Conservation (phyloP, 371 early-diverging fungal genomes). For the Mucor indicus region DNA sequence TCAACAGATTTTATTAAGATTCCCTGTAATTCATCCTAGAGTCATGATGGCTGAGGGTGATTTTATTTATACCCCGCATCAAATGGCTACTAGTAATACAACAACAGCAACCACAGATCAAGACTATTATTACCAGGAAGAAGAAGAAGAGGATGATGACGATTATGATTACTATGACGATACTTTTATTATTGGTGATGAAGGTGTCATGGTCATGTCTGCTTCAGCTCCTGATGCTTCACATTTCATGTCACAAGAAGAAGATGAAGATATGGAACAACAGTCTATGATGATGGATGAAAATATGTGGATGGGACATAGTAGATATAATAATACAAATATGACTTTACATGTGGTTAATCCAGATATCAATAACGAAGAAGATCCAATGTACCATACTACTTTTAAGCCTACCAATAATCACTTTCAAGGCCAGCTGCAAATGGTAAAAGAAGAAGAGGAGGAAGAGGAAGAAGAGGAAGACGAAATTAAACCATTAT, state of each 20-base stretch:
- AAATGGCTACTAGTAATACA: constrained; percentile 48
- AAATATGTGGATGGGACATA: constrained; percentile 42
- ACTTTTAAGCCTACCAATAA: background rate
- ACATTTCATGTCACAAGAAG: constrained; percentile 7
- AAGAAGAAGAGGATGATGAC: constrained; percentile 18
- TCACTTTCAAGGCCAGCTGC: constrained; percentile 9
- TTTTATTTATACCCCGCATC: constrained; percentile 48
- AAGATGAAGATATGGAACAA: constrained; percentile 1
- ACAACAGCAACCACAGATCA: constrained; percentile 3
- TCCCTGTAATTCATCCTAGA: constrained; percentile 32
- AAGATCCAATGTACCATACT: constrained; percentile 13
- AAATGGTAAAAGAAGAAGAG: constrained; percentile 22
- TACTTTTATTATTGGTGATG: constrained; percentile 26
- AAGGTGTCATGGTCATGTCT: constrained; percentile 26
- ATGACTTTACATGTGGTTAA: constrained; percentile 24
- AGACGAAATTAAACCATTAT: constrained; percentile 11
- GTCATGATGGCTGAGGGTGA: constrained; percentile 44
- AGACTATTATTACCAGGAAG: constrained; percentile 14
- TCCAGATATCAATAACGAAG: constrained; percentile 1
- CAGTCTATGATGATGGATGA: constrained; percentile 35
- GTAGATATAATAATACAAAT: constrained; percentile 19
- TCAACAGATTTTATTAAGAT: constrained; percentile 40
- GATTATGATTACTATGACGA: constrained; percentile 26
- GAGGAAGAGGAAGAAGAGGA: constrained; percentile 14
- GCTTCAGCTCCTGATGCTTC: constrained; percentile 27